Base-by-base conservation (phyloP, 345 rosid species). In the Litchi chinensis region DNA sequence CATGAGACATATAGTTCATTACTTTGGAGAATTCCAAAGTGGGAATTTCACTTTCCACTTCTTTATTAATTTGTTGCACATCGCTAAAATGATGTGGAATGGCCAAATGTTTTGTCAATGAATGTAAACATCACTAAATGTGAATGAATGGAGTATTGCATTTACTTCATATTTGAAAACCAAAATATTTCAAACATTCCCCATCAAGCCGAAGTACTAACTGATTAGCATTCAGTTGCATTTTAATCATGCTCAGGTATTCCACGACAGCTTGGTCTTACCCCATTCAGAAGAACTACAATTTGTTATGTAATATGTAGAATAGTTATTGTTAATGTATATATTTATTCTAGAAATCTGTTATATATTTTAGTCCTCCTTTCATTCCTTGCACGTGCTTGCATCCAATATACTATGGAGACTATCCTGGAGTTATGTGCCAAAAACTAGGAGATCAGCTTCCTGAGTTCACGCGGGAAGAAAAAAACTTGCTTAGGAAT, bases 371-470 rank as follows among this genome's bases (percentile, higher is more conserved):
- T 44, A 4, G n/a, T 0, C 50, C 10, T 57, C 28, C n/a, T 50
- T 65, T 32, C 46, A 65, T 66, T 64, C 18, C 7, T 68, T 66
- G 6, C 10, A 22, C 50, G 69, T 48, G 19, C 90, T 80, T 95
- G 73, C 80, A 91, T 85, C 98, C 98, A 28, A 77, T 95, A 65
- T 92, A 83, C 81, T 86, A 56, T 85, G 98, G 98, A 79, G 93
- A 95, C 71, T 95, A 93, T 82, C 98, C 98, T 12, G 87, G 84
- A 76, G 85, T 83, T 77, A 92, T 92, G 98, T 91, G 83, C 44
- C 85, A 87, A 80, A 77, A 59, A 76, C 77, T 95, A 60, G 93
- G 97, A 71, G 88, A 87, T 54, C 83, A 16, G 78, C 98, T 95
- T 56, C 98, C 98, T 37, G 73, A 76, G 68, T 95, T 95, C 84